These are phyloP conservation scores for Parsonsia alboflavescens DNA, from an alignment of 257 asterid genomes.

Conservation along the genomic window DNA sequence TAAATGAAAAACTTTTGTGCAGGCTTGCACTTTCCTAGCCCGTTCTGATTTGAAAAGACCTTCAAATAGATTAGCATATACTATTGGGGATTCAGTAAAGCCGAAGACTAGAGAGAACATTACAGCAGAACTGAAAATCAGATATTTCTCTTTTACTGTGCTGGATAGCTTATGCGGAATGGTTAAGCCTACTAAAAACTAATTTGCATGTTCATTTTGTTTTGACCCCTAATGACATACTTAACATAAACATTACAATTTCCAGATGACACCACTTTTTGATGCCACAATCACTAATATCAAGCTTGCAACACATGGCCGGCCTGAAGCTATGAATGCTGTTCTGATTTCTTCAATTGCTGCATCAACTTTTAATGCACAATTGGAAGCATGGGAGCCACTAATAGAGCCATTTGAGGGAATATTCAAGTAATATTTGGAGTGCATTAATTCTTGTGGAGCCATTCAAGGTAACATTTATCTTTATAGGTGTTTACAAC, in stretches of 20 bases:
- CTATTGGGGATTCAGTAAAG: slow-evolving; percentile 84
- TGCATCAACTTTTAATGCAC: slow-evolving; percentile 84
- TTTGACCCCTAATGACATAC: slow-evolving; percentile 18
- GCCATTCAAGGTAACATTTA: neutral
- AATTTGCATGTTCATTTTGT: slow-evolving; percentile 13
- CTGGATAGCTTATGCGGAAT: slow-evolving; percentile 95
- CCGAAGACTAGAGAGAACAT: slow-evolving; percentile 88
- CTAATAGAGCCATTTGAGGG: slow-evolving; percentile 98
- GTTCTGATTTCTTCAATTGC: slow-evolving; percentile 85
- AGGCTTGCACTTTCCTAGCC: slow-evolving; percentile 99
- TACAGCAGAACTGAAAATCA: slow-evolving; percentile 89
- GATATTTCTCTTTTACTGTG: slow-evolving; percentile 79
- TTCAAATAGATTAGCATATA: slow-evolving; percentile 70
- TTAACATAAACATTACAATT: slow-evolving; percentile 18
- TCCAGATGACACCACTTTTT: slow-evolving; percentile 93
- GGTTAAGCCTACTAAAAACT: slow-evolving; percentile 40
- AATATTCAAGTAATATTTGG: slow-evolving; percentile 69
- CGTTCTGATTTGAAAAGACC: slow-evolving; percentile 90
- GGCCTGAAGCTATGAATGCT: slow-evolving; percentile 80
- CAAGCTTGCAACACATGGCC: slow-evolving; percentile 95
- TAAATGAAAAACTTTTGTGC: slow-evolving; percentile 8
- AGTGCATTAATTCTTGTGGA: too few species aligned
- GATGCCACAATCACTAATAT: slow-evolving; percentile 90
- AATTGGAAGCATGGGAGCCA: slow-evolving; percentile 98
- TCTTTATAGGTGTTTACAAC: slow-evolving; percentile 16